Evolutionary conservation across 2,329 filamentous ascomycete species (phyloP).

Genomic region (Chalaropsis ovoidea): DNA sequence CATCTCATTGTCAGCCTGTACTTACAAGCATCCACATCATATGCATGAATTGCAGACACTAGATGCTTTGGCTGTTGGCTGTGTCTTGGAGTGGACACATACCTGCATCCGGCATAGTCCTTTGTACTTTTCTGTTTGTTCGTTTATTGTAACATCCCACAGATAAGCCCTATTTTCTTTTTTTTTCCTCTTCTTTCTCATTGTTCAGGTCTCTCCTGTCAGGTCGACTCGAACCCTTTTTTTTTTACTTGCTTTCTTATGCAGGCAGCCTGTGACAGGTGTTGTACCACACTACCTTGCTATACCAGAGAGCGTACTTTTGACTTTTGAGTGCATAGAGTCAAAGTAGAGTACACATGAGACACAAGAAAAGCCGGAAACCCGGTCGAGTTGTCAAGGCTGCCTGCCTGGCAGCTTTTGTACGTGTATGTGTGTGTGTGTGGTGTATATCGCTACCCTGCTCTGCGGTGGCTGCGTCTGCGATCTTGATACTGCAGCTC

Average conservation of each 20-base stretch:
- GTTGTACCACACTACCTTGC: too few relatives aligned
- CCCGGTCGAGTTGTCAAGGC: too few relatives aligned
- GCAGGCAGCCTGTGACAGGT: too few relatives aligned
- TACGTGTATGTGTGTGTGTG: neutral
- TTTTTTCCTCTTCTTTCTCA: neutral
- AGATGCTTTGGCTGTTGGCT: neutral
- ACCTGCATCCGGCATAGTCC: neutral
- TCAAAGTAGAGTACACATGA: too few relatives aligned
- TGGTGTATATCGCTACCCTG: neutral
- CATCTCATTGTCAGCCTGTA: neutral
- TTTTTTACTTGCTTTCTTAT: too few relatives aligned
- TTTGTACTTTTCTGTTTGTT: neutral
- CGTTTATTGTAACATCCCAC: too few relatives aligned
- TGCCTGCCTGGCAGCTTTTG: neutral
- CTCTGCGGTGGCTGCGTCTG: neutral
- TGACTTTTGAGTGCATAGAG: too few relatives aligned
- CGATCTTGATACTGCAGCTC: neutral
- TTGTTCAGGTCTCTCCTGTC: neutral
- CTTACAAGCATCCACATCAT: neutral
- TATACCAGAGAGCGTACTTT: too few relatives aligned
- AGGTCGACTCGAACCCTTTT: too few relatives aligned
- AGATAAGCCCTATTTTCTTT: neutral
- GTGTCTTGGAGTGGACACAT: constrained; percentile 4
- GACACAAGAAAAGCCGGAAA: too few relatives aligned
- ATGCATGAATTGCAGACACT: neutral